phyloP scores from a whole-genome alignment of 2,329 filamentous ascomycete species.

The Fusarium longipes region DNA sequence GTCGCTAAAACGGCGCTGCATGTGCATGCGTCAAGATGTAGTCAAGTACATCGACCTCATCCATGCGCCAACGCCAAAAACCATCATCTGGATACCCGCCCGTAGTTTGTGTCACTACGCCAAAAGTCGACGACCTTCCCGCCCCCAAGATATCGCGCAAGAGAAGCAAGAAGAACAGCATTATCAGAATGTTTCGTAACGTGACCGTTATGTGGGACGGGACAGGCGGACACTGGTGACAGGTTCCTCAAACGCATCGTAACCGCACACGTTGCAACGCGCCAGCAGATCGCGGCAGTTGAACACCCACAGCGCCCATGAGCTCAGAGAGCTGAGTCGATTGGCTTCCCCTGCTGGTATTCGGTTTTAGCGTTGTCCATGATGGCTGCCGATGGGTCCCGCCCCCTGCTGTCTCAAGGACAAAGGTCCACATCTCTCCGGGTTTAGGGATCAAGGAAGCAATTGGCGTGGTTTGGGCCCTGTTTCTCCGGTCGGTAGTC shows the following conservation, averaged over 20 bases:
- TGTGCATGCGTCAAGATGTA: conserved; percentile 42
- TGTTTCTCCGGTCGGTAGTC: conserved; percentile 46
- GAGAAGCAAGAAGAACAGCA: conserved; percentile 5
- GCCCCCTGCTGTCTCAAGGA: conserved; percentile 41
- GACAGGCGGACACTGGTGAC: conserved; percentile 26
- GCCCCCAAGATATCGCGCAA: conserved; percentile 1
- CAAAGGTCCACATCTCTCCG: conserved; percentile 41
- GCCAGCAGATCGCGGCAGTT: conserved; percentile 46
- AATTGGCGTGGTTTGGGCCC: conserved; percentile 39
- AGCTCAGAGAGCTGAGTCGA: conserved; percentile 39
- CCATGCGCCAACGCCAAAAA: conserved; percentile 40
- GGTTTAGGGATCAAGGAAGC: conserved; percentile 42
- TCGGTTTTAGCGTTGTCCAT: conserved; percentile 42
- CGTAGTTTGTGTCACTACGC: conserved; percentile 30
- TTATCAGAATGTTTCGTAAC: conserved; percentile 28
- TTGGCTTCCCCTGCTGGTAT: conserved; percentile 35
- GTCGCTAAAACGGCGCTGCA: conserved; percentile 48
- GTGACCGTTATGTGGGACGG: conserved; percentile 17
- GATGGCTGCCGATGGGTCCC: conserved; percentile 47
- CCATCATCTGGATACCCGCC: conserved; percentile 25
- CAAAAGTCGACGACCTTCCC: conserved; percentile 28
- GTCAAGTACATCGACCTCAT: conserved; percentile 29
- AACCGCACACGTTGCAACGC: conserved; percentile 42
- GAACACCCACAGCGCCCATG: conserved; percentile 40
- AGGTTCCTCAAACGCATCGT: conserved; percentile 38